These are phyloP conservation scores for Styphnolobium japonicum DNA, from an alignment of 306 rosid genomes.

Conservation along the genomic window DNA sequence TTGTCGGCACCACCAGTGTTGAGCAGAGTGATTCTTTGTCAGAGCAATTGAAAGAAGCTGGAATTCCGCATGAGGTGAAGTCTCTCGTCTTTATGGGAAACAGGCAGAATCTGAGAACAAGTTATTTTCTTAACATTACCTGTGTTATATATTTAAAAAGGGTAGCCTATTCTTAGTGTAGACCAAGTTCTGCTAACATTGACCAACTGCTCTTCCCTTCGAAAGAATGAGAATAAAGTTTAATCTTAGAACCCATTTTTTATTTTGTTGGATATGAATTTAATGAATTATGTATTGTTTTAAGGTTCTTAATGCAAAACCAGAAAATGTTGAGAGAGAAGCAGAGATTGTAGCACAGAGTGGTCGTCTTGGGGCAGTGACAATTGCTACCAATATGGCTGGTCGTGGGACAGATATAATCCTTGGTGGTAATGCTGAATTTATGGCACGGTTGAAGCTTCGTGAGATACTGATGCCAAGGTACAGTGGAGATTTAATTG, in stretches of 20 bases:
- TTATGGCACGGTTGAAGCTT: conserved; percentile 94
- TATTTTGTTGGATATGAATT: neutral
- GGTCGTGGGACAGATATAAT: conserved; percentile 99
- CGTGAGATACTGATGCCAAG: conserved; percentile 97
- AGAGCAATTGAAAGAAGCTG: conserved; percentile 78
- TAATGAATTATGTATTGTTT: conserved; percentile 29
- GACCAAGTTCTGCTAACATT: neutral
- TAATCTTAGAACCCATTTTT: neutral
- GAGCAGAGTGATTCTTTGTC: conserved; percentile 95
- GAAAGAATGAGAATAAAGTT: conserved; percentile 8
- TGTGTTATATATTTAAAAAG: neutral
- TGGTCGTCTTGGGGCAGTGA: conserved; percentile 96
- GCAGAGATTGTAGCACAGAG: conserved; percentile 98
- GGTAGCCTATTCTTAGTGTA: conserved; percentile 16
- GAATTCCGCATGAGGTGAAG: conserved; percentile 84
- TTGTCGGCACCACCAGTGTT: conserved; percentile 98
- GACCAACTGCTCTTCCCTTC: conserved; percentile 7
- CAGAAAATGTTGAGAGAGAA: conserved; percentile 99
- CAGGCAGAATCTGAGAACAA: neutral
- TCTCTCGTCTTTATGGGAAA: conserved; percentile 18
- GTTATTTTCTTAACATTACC: conserved; percentile 15
- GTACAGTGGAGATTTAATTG: conserved; percentile 38
- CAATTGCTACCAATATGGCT: conserved; percentile 99
- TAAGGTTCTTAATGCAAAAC: conserved; percentile 96
- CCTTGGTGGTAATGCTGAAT: conserved; percentile 98